Evolutionary conservation across 371 early-diverging fungal species (phyloP).

Genomic region (Saksenaea oblongispora): DNA sequence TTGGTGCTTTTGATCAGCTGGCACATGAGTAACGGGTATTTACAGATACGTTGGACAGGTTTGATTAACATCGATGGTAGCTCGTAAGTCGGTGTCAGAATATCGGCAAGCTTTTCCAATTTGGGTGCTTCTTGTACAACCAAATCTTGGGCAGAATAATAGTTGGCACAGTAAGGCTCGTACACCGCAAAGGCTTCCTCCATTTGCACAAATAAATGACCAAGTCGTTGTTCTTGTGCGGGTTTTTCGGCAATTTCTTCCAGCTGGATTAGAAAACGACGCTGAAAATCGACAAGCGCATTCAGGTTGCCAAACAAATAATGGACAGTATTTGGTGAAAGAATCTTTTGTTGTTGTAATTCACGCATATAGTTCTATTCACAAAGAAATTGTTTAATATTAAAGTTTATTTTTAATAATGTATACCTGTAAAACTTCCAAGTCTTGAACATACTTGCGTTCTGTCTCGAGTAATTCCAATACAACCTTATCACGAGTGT

Average conservation of each 20-base stretch:
- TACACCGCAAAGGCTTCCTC: constrained; percentile 91
- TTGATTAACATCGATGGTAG: constrained; percentile 93
- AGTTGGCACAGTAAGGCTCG: constrained; percentile 93
- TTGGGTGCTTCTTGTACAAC: constrained; percentile 49
- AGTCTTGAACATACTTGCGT: constrained; percentile 86
- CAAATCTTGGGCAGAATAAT: constrained; percentile 71
- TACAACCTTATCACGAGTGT: constrained; percentile 85
- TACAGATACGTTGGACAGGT: constrained; percentile 97
- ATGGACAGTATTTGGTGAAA: constrained; percentile 76
- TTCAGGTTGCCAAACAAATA: constrained; percentile 91
- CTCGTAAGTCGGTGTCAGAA: constrained; percentile 83
- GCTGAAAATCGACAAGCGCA: constrained; percentile 92
- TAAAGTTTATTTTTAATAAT: neutral
- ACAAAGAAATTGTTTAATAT: neutral
- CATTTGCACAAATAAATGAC: constrained; percentile 72
- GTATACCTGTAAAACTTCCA: constrained; percentile 80
- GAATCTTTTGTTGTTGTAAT: constrained; percentile 53
- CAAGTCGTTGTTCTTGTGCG: constrained; percentile 86
- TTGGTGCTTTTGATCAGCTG: constrained; percentile 82
- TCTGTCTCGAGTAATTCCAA: constrained; percentile 93
- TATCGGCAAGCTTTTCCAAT: constrained; percentile 57
- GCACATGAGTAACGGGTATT: constrained; percentile 89
- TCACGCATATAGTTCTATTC: constrained; percentile 59
- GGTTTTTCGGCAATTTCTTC: constrained; percentile 78
- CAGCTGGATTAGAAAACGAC: constrained; percentile 91